A percentile compares a stretch with the other conserved stretches of the same genome.
phyloP scores from a whole-genome alignment of 768 basidiomycete species.

The Lentinula guzmanii region DNA sequence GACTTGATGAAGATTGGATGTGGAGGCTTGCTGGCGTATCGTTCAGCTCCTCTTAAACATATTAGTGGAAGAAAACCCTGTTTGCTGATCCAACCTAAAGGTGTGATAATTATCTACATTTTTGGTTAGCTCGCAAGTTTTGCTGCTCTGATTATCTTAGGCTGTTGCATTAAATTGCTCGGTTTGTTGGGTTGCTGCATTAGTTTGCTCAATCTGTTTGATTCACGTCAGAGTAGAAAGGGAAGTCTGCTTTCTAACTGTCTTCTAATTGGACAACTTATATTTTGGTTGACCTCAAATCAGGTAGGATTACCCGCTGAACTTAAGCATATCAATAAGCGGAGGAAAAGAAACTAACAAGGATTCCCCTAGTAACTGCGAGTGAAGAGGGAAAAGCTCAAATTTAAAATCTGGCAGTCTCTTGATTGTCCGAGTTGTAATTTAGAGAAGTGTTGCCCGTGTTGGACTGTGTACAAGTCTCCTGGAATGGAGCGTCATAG shows the following conservation, averaged over 20 bases:
- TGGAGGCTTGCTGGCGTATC: slow-evolving; percentile 30
- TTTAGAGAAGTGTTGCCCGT: slow-evolving; percentile 72
- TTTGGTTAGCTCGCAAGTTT: slow-evolving; percentile 10
- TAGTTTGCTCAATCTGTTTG: slow-evolving; percentile 2
- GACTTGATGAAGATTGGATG: slow-evolving; percentile 30
- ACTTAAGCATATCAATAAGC: slow-evolving; percentile 89
- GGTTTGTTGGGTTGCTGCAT: background rate
- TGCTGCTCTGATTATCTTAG: background rate
- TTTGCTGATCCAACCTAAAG: slow-evolving; percentile 19
- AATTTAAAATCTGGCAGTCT: slow-evolving; percentile 73
- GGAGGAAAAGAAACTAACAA: slow-evolving; percentile 90
- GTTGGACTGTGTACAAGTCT: slow-evolving; percentile 71
- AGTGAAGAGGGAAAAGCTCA: slow-evolving; percentile 83
- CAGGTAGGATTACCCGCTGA: slow-evolving; percentile 81
- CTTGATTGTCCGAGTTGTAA: slow-evolving; percentile 64
- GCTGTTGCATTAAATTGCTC: too few species aligned
- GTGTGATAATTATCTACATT: slow-evolving; percentile 52
- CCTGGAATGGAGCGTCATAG: slow-evolving; percentile 77
- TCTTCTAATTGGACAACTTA: slow-evolving; percentile 12
- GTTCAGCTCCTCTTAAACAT: slow-evolving; percentile 38
- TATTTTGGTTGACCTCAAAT: slow-evolving; percentile 47
- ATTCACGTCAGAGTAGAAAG: background rate
- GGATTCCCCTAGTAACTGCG: slow-evolving; percentile 86
- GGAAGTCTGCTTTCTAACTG: slow-evolving; percentile 17
- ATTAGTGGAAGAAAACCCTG: slow-evolving; percentile 29